phyloP scores from a whole-genome alignment of 73 alveolate species.

The Symbiodinium natans region DNA sequence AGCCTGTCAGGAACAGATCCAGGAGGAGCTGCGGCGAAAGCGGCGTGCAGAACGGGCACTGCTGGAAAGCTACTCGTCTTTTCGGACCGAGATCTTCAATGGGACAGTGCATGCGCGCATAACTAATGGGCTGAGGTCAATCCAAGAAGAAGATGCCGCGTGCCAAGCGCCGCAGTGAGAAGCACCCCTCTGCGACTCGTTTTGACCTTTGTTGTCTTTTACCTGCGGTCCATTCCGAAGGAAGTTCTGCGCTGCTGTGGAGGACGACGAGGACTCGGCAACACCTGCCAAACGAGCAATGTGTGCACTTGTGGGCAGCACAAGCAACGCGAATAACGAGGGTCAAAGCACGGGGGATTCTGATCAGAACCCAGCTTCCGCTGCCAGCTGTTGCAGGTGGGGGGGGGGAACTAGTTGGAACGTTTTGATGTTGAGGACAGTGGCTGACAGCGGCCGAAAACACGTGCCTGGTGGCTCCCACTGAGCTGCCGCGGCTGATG shows the following conservation, averaged over 20 bases:
- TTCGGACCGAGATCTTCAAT: neutral
- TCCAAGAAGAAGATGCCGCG: neutral
- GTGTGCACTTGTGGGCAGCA: too few relatives aligned
- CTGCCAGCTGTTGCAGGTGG: too few relatives aligned
- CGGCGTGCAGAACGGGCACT: constrained; percentile 53
- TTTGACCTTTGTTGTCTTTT: neutral
- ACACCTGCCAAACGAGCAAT: neutral
- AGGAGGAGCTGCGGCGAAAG: constrained; percentile 38
- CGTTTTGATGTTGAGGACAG: too few relatives aligned
- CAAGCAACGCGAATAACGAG: too few relatives aligned
- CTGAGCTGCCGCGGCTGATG: too few relatives aligned
- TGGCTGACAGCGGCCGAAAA: too few relatives aligned
- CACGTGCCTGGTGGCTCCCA: too few relatives aligned
- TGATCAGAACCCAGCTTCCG: too few relatives aligned
- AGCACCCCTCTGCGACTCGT: neutral
- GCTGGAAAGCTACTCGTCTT: neutral
- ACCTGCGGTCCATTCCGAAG: neutral
- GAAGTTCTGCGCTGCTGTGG: constrained; percentile 74
- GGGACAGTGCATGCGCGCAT: neutral
- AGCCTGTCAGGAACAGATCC: constrained; percentile 8
- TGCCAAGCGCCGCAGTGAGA: neutral
- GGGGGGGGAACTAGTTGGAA: too few relatives aligned
- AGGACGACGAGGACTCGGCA: constrained; percentile 23
- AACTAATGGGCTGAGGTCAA: neutral
- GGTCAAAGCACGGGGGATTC: too few relatives aligned